These are phyloP conservation scores for Xylariaceae sp. DNA, from an alignment of 2,329 filamentous ascomycete species.

Conservation along the genomic window DNA sequence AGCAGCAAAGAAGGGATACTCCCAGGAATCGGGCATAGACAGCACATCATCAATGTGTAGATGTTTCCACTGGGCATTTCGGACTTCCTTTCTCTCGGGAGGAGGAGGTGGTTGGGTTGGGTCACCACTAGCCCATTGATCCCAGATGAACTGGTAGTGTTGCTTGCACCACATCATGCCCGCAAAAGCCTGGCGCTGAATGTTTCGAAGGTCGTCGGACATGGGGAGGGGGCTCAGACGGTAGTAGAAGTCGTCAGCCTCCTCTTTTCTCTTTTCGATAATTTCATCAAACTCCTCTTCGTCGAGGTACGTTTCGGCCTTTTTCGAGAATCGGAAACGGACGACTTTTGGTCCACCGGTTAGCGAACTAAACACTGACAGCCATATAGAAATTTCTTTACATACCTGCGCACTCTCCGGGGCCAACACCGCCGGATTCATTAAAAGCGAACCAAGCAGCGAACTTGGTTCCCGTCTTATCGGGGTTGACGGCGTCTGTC, in stretches of 20 bases:
- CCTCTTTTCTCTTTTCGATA: slow-evolving; percentile 77
- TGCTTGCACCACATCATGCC: slow-evolving; percentile 99
- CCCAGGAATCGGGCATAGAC: slow-evolving; percentile 98
- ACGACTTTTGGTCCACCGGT: slow-evolving; percentile 55
- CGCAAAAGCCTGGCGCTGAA: slow-evolving; percentile 88
- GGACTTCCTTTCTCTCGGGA: slow-evolving; percentile 67
- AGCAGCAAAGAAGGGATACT: slow-evolving; percentile 95
- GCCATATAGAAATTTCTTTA: slow-evolving; percentile 36
- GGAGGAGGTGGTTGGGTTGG: slow-evolving; percentile 84
- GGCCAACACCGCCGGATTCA: slow-evolving; percentile 77
- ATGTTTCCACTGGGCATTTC: slow-evolving; percentile 90
- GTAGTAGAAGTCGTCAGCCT: slow-evolving; percentile 95
- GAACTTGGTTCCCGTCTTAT: slow-evolving; percentile 75
- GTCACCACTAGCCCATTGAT: slow-evolving; percentile 95
- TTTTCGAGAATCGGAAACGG: slow-evolving; percentile 79
- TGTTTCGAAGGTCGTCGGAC: slow-evolving; percentile 87
- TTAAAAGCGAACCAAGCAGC: slow-evolving; percentile 92
- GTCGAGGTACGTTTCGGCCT: slow-evolving; percentile 72
- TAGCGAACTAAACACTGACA: slow-evolving; percentile 3
- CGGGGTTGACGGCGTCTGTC: slow-evolving; percentile 75
- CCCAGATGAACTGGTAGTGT: slow-evolving; percentile 94
- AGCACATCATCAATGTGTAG: slow-evolving; percentile 91
- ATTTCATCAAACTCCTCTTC: slow-evolving; percentile 90
- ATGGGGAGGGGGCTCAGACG: slow-evolving; percentile 89
- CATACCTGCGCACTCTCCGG: slow-evolving; percentile 84